Evolutionary conservation across 2,329 filamentous ascomycete species (phyloP).

Genomic region (Cryphonectria naterciae): DNA sequence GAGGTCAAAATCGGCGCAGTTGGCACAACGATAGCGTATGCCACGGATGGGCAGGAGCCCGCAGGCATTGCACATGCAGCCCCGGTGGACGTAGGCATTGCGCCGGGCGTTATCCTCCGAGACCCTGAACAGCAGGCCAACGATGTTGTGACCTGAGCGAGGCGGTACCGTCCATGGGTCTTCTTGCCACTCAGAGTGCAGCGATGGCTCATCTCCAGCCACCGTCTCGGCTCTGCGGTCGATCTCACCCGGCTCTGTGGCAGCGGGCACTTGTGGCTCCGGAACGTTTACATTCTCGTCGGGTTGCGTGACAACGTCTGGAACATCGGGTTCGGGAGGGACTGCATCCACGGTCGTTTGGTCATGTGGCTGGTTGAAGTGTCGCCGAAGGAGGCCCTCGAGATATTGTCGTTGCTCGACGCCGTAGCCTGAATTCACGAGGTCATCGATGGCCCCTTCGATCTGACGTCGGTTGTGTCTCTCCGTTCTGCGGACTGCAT

Average conservation of each 20-base stretch:
- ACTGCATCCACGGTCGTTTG: conserved; percentile 32
- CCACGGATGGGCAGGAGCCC: conserved; percentile 87
- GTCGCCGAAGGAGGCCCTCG: conserved; percentile 23
- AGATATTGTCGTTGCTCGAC: conserved; percentile 25
- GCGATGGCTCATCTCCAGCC: conserved; percentile 43
- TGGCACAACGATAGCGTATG: conserved; percentile 90
- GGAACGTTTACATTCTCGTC: conserved; percentile 46
- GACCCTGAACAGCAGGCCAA: conserved; percentile 86
- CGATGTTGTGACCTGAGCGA: conserved; percentile 75
- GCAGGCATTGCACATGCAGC: conserved; percentile 90
- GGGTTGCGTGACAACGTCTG: conserved; percentile 42
- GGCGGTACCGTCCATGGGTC: conserved; percentile 43
- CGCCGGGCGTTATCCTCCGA: conserved; percentile 89
- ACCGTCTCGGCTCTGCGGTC: conserved; percentile 36
- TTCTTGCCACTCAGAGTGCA: conserved; percentile 57
- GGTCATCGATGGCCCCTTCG: conserved; percentile 40
- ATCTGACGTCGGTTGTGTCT: conserved; percentile 26
- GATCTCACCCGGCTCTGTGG: conserved; percentile 42
- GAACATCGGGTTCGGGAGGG: conserved; percentile 47
- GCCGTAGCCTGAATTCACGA: conserved; percentile 29
- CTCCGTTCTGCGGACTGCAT: conserved; percentile 58
- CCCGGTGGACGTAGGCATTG: conserved; percentile 89
- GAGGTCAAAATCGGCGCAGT: conserved; percentile 94
- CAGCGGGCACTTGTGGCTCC: conserved; percentile 33
- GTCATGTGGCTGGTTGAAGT: conserved; percentile 16